Percentiles rank a stretch among this genome's conserved stretches.
Conservation (phyloP, 1,284 basidiomycete genomes). For the Malassezia restricta region DNA sequence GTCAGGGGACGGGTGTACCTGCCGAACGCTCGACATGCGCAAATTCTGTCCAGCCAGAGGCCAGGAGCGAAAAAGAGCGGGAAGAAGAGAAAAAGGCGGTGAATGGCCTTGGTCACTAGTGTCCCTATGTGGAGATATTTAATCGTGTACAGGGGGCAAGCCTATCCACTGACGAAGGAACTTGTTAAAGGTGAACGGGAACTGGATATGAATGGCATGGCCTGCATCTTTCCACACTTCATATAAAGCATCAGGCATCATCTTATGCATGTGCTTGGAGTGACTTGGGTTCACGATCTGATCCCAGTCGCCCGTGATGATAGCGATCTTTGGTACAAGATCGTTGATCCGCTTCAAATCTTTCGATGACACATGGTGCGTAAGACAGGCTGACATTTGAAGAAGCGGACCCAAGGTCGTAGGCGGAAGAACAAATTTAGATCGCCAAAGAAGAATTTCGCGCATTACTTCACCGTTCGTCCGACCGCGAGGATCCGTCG, state of each 20-base stretch:
- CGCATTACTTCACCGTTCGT: slow-evolving; percentile 26
- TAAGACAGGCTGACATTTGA: slow-evolving; percentile 62
- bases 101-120: neutral
- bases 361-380: slow-evolving; percentile 56
- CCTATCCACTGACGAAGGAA: slow-evolving; percentile 13
- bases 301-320: slow-evolving; percentile 64
- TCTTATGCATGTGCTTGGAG: slow-evolving; percentile 54
- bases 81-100: neutral
- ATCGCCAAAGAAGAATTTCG: slow-evolving; percentile 51
- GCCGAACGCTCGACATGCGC: neutral
- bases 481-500: slow-evolving; percentile 13
- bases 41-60: neutral
- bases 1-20: slow-evolving; percentile 36
- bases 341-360: slow-evolving; percentile 54
- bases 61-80: neutral
- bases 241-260: slow-evolving; percentile 61
- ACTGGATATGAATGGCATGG: slow-evolving; percentile 58
- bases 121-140: neutral
- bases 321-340: slow-evolving; percentile 54
- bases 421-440: slow-evolving; percentile 55
- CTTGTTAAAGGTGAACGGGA: slow-evolving; percentile 21
- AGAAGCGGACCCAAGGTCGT: slow-evolving; percentile 57
- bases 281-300: slow-evolving; percentile 55
- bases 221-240: slow-evolving; percentile 58
- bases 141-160: neutral